A percentile compares a stretch with the other conserved stretches of the same genome.
Evolutionary conservation across 345 rosid species (phyloP).

Genomic region (Mangifera indica): DNA sequence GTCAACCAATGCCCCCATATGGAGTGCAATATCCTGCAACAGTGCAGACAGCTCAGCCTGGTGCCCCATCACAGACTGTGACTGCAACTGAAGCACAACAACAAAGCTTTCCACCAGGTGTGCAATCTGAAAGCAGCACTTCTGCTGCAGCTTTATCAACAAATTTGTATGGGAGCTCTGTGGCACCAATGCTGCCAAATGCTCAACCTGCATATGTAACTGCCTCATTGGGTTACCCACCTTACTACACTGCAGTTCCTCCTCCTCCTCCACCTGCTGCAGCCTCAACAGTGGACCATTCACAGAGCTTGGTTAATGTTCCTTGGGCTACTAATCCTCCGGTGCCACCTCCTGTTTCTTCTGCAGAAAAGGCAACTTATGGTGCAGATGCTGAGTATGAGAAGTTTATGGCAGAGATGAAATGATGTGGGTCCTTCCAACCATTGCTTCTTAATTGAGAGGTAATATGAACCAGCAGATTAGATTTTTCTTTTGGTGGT

Average conservation of each 20-base stretch:
- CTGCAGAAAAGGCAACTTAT: slow-evolving; percentile 55
- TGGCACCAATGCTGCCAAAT: slow-evolving; percentile 41
- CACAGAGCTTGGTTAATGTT: slow-evolving; percentile 56
- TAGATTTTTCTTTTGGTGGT: not conserved
- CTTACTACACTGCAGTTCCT: slow-evolving; percentile 78
- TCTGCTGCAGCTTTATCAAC: slow-evolving; percentile 53
- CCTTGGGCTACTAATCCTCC: slow-evolving; percentile 77
- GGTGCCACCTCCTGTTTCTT: slow-evolving; percentile 43
- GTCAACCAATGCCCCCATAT: slow-evolving; percentile 91
- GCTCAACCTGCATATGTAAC: slow-evolving; percentile 59
- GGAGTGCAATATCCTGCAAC: slow-evolving; percentile 75
- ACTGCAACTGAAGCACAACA: slow-evolving; percentile 69
- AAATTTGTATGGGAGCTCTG: slow-evolving; percentile 49
- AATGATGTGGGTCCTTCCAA: slow-evolving; percentile 40
- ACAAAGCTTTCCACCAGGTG: slow-evolving; percentile 88
- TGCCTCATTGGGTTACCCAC: slow-evolving; percentile 54
- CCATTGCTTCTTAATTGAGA: slow-evolving; percentile 24
- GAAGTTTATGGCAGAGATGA: slow-evolving; percentile 98
- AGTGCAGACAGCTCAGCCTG: slow-evolving; percentile 68
- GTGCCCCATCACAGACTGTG: slow-evolving; percentile 47
- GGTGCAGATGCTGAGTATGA: slow-evolving; percentile 89
- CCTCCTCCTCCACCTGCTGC: slow-evolving; percentile 59
- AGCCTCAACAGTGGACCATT: slow-evolving; percentile 48
- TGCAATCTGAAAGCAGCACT: slow-evolving; percentile 61
- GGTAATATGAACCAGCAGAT: slow-evolving; percentile 50